Evolutionary conservation across 2,329 filamentous ascomycete genomes (phyloP), one percentile per base, ranked within the genome.

Genomic region (Didymella pinodella): DNA sequence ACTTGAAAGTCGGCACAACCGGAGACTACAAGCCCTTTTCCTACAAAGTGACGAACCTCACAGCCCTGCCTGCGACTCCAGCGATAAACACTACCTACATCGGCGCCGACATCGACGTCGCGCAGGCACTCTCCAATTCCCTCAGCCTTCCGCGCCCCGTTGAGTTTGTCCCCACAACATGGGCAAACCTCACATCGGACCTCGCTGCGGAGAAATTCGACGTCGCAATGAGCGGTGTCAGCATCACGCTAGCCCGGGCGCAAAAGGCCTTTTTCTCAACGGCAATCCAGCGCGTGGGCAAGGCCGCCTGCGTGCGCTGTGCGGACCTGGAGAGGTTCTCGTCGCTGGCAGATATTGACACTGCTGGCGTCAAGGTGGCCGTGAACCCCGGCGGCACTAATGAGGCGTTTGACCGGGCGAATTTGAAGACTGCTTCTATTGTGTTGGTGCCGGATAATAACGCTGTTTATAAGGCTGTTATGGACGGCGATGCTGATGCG

Each of bases 11-110:
- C 44, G 62, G 62, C 56, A 64, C 62, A 40, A 64, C 59, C 1
- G 62, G 62, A 11, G 62, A 64, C 31, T 64, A 62, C 46, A 64
- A 64, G 36, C 62, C 59, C 3, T 64, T 64, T n/a, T 54, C 62
- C 2, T 64, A 64, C 50, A 59, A 57, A 48, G 62, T 57, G 11
- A 57, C 54, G 2, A 64, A 62, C 43, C 55, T 36, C 40, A 57
- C 62, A 22, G 53, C 55, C 20, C 59, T 64, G 1, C 62, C 62
- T 2, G 46, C 55, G 8, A 49, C 38, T 2, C 53, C 62, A 20
- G 28, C 47, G 32, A 62, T 62, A 31, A 59, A 62, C 56, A 62
- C 59, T 0, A 57, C 56, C 0, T 64, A 59, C 46, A 59, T 64
- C n/a, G 62, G 62, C 34, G 59, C 62, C 14, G 62, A 64, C 20